A percentile compares a stretch with the other conserved stretches of the same genome.
Evolutionary conservation across 139 green algal genomes (phyloP).

Genomic region (Trebouxia sp.): DNA sequence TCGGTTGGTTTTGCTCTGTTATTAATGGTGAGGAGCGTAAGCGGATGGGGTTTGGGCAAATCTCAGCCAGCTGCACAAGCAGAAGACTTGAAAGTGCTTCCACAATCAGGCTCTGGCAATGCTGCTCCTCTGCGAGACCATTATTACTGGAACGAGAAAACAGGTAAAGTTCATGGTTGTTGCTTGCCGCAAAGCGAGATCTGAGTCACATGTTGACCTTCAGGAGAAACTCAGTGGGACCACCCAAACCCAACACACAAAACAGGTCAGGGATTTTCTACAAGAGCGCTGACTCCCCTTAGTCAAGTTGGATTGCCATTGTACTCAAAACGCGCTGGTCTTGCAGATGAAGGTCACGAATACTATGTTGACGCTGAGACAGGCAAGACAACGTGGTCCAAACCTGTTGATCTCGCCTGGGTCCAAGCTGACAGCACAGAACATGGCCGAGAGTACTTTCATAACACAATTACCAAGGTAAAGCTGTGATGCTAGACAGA

Average conservation of each 20-base stretch:
- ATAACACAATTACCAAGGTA: conserved; percentile 22
- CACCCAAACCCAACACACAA: background rate
- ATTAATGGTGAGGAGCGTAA: too few species aligned
- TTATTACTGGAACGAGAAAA: background rate
- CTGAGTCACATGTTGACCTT: background rate
- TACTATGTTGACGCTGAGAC: conserved; percentile 4
- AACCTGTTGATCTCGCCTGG: conserved; percentile 1
- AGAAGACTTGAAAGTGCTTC: background rate
- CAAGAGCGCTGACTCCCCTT: too few species aligned
- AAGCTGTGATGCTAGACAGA: background rate
- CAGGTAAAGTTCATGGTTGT: background rate
- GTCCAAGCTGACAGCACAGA: background rate
- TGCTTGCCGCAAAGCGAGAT: background rate
- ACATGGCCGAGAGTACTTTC: background rate
- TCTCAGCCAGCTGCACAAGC: background rate
- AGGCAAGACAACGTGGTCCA: conserved; percentile 13
- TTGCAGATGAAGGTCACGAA: background rate
- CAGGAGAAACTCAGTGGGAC: background rate
- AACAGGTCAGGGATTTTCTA: too few species aligned
- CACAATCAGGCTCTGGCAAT: background rate
- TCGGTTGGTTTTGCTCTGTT: too few species aligned
- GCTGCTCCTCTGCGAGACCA: background rate
- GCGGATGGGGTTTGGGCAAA: background rate
- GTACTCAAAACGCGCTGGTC: too few species aligned
- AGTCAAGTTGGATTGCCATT: too few species aligned